Base-by-base conservation (phyloP, 208 protist genomes). In the Polymyxa betae region DNA sequence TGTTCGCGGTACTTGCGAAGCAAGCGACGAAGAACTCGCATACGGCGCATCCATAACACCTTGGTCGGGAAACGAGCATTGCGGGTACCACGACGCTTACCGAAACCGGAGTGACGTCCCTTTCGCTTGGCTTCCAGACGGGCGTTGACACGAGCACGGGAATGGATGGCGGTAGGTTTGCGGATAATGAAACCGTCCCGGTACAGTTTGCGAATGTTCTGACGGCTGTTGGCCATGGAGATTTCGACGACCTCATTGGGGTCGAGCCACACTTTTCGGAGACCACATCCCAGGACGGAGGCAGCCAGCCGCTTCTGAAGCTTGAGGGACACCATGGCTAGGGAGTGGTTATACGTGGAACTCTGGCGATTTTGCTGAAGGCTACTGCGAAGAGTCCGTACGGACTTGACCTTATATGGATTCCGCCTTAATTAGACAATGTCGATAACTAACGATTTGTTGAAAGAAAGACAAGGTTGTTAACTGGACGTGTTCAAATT, bases 221-320 rank as follows among this genome's bases (percentile, higher is more conserved):
- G 96, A 96, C 98, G 96, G 40, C 97, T 99, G 96, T 98, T 98
- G 45, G 98, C 98, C 91, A 97, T 96, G n/a, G 96, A 93, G 94
- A 99, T 98, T 93, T 99, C 97, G 89, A 91, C 92, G 72, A 97
- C 95, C 95, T 99, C 98, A 93, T 98, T 98, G 88, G 98, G 98
- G 94, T 99, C 98, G 29, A 99, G 93, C 98, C 98, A 99, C 89
- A 99, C 95, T 93, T 97, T 97, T 64, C 95, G 92, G 90, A 98
- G 95, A 92, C 98, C 98, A 94, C 98, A 99, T 93, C 98, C 97
- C 68, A 99, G 95, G 89, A 99, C 97, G 93, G 95, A 95, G 41
- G 98, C 96, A 38, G 98, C 98, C 20, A 99, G 95, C 88, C 98
- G 95, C 95, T 99, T 99, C 95, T 99, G 98, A 29, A 99, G 95